Conservation (phyloP, 2,329 filamentous ascomycete genomes). For the Aspergillus brasiliensis region DNA sequence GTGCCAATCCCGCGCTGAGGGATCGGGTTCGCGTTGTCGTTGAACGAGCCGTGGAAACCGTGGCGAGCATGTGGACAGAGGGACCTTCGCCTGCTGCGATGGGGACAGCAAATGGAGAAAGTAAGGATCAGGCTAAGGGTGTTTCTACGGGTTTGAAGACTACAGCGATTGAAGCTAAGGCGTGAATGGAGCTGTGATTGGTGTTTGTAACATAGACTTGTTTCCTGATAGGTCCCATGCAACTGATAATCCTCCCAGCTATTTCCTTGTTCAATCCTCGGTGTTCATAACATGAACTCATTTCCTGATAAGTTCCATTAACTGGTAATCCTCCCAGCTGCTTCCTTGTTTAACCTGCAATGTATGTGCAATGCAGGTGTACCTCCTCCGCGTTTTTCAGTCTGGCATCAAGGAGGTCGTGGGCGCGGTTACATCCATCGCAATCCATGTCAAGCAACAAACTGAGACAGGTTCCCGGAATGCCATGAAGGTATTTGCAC, state of each 20-base stretch:
- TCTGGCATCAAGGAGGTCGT: too few species aligned
- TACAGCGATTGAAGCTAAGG: slow-evolving; percentile 27
- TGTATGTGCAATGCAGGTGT: too few species aligned
- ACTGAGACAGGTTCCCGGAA: too few species aligned
- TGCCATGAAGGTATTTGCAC: too few species aligned
- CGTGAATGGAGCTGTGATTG: neutral
- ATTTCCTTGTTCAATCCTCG: too few species aligned
- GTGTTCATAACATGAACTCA: too few species aligned
- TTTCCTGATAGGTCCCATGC: neutral
- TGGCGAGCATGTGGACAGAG: slow-evolving; percentile 66
- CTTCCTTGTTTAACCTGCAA: too few species aligned
- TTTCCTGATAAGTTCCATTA: too few species aligned
- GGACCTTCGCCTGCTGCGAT: slow-evolving; percentile 26
- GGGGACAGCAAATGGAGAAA: slow-evolving; percentile 24
- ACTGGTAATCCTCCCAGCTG: too few species aligned
- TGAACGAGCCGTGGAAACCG: slow-evolving; percentile 84
- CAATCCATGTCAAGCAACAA: too few species aligned
- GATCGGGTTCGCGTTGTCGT: slow-evolving; percentile 88
- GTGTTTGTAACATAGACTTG: neutral
- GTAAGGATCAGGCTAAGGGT: slow-evolving; percentile 20
- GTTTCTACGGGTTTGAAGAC: slow-evolving; percentile 17
- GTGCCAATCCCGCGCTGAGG: slow-evolving; percentile 72
- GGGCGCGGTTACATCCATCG: too few species aligned
- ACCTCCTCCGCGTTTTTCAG: too few species aligned
- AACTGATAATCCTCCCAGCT: neutral